Evolutionary conservation across 169 alveolate species (phyloP).

Genomic region (Cryptosporidium sp.): DNA sequence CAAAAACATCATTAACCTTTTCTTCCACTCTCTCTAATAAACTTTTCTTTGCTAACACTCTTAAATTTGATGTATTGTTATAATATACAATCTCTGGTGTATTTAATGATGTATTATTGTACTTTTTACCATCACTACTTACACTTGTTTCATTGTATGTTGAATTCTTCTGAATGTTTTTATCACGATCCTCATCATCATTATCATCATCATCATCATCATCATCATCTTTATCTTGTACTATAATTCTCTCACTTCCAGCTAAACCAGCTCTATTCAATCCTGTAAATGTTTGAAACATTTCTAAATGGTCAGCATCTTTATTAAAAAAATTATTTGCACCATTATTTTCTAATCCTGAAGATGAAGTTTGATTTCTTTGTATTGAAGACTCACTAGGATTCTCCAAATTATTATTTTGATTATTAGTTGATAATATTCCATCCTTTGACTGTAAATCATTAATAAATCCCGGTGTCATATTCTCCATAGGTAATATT

Average conservation of each 20-base stretch:
- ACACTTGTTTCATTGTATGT: not conserved
- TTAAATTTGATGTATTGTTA: constrained; percentile 14
- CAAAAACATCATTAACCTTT: constrained; percentile 32
- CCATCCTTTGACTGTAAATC: not conserved
- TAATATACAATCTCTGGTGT: not conserved
- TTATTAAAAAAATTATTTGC: not conserved
- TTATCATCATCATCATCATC: not conserved
- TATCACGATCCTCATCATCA: not conserved
- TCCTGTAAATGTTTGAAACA: not conserved
- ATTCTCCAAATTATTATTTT: not conserved
- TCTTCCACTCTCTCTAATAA: constrained; percentile 32
- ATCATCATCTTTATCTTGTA: not conserved
- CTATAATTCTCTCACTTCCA: not conserved
- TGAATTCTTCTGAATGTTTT: not conserved
- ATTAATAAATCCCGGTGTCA: not conserved
- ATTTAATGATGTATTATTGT: not conserved
- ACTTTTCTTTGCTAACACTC: constrained; percentile 45
- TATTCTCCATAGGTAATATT: not conserved
- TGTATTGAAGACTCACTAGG: not conserved
- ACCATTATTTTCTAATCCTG: not conserved
- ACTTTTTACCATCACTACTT: not conserved
- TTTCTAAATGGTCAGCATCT: not conserved
- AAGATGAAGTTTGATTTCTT: not conserved
- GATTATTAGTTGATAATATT: not conserved
- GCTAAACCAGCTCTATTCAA: not conserved